Conservation (phyloP, 2,329 filamentous ascomycete species). For the Metarhizium sp. region DNA sequence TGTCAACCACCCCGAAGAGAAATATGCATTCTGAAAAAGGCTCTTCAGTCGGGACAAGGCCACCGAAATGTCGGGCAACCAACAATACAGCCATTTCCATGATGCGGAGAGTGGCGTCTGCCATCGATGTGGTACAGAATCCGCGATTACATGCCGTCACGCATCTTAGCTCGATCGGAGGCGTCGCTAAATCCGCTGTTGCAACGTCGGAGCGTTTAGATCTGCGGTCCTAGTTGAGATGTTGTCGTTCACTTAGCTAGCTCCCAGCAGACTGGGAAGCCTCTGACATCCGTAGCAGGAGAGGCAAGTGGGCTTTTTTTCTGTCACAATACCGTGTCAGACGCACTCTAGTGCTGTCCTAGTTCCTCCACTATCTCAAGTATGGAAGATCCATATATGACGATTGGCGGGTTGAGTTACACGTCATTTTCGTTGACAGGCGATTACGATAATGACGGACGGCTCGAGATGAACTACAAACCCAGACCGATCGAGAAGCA, state of each 20-base stretch:
- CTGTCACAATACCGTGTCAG: background rate
- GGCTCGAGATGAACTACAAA: background rate
- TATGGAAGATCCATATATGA: background rate
- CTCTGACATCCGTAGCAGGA: background rate
- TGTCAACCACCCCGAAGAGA: background rate
- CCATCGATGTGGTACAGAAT: background rate
- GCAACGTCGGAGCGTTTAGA: background rate
- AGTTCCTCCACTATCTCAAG: background rate
- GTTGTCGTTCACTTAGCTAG: background rate
- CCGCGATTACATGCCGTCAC: background rate
- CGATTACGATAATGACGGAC: background rate
- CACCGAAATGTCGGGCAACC: background rate
- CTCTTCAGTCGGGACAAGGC: no score
- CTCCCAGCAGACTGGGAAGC: background rate
- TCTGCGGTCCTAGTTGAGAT: background rate
- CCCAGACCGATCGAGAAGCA: background rate
- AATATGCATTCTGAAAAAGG: background rate
- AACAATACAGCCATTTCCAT: background rate
- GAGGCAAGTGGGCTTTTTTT: background rate
- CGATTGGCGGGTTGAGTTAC: background rate
- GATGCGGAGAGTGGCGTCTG: background rate
- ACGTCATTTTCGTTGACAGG: background rate
- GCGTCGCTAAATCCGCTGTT: background rate
- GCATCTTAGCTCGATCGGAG: background rate
- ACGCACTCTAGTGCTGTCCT: background rate